These are phyloP conservation scores for Diversispora epigaea DNA, from an alignment of 192 early-diverging fungal species.

Conservation along the genomic window DNA sequence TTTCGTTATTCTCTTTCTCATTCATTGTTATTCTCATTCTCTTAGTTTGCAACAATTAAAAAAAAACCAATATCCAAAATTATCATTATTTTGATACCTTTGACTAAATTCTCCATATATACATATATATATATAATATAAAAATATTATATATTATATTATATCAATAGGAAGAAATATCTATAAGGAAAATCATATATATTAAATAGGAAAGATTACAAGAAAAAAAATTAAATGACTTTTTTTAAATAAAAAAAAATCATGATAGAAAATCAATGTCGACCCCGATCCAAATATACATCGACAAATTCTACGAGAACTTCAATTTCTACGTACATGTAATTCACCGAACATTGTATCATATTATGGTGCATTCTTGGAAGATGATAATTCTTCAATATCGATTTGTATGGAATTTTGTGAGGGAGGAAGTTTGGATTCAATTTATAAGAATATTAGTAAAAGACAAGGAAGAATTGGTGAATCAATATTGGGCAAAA, in stretches of 20 bases:
- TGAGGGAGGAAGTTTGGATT: conserved; percentile 89
- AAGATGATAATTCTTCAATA: conserved; percentile 74
- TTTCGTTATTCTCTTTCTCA: too few relatives aligned
- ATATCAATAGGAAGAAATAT: too few relatives aligned
- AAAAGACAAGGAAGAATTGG: conserved; percentile 75
- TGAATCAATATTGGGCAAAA: conserved; percentile 84
- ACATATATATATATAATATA: too few relatives aligned
- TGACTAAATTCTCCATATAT: too few relatives aligned
- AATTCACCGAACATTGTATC: conserved; percentile 91
- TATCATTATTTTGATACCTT: too few relatives aligned
- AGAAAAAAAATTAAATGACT: not conserved
- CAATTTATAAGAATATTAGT: conserved; percentile 77
- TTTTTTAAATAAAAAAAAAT: not conserved
- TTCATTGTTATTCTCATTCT: too few relatives aligned
- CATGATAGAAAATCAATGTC: conserved; percentile 55
- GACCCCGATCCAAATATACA: conserved; percentile 69
- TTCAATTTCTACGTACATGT: conserved; percentile 86
- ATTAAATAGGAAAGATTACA: not conserved
- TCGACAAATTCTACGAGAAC: conserved; percentile 86
- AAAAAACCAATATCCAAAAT: too few relatives aligned
- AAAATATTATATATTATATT: too few relatives aligned
- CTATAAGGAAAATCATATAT: too few relatives aligned
- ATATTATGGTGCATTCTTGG: conserved; percentile 90
- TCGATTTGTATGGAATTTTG: conserved; percentile 98
- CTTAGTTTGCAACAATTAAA: too few relatives aligned